phyloP scores from a whole-genome alignment of 1,284 basidiomycete species.

The Pulchroboletus neoregius region DNA sequence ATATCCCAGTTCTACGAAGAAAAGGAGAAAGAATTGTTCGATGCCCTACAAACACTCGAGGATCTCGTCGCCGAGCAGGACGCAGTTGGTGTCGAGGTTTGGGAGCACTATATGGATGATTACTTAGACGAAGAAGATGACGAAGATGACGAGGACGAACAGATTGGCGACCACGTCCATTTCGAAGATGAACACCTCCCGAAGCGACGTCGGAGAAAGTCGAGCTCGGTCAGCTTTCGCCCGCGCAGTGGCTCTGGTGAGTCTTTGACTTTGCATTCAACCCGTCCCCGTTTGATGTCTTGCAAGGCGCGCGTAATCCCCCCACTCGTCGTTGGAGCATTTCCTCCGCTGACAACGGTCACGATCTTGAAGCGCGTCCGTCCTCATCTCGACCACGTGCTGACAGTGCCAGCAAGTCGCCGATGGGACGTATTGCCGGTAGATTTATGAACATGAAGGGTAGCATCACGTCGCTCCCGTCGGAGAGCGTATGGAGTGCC shows the following conservation, averaged over 20 bases:
- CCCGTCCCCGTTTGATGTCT: constrained; percentile 1
- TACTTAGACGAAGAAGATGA: constrained; percentile 63
- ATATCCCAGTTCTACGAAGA: constrained; percentile 77
- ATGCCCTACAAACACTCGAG: constrained; percentile 62
- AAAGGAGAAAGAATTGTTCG: constrained; percentile 71
- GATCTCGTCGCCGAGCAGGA: constrained; percentile 67
- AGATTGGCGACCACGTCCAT: constrained; percentile 52
- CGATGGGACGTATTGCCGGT: constrained; percentile 45
- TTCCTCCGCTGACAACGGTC: constrained; percentile 43
- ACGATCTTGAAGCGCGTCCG: constrained; percentile 36
- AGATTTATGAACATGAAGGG: constrained; percentile 49
- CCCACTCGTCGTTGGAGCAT: constrained; percentile 44
- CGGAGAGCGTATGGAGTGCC: constrained; percentile 74
- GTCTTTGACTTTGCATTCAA: constrained; percentile 1
- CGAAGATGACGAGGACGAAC: constrained; percentile 64
- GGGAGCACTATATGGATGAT: constrained; percentile 46
- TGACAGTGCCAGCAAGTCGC: constrained; percentile 34
- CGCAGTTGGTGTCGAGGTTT: constrained; percentile 54
- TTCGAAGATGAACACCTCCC: constrained; percentile 36
- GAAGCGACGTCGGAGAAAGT: constrained; percentile 35
- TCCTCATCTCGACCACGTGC: constrained; percentile 23
- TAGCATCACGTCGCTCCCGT: constrained; percentile 44
- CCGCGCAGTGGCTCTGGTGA: constrained; percentile 27
- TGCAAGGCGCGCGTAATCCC: constrained; percentile 22
- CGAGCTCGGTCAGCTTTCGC: constrained; percentile 34